Base-by-base conservation (phyloP, 257 asterid genomes). In the Solanum pennellii region DNA sequence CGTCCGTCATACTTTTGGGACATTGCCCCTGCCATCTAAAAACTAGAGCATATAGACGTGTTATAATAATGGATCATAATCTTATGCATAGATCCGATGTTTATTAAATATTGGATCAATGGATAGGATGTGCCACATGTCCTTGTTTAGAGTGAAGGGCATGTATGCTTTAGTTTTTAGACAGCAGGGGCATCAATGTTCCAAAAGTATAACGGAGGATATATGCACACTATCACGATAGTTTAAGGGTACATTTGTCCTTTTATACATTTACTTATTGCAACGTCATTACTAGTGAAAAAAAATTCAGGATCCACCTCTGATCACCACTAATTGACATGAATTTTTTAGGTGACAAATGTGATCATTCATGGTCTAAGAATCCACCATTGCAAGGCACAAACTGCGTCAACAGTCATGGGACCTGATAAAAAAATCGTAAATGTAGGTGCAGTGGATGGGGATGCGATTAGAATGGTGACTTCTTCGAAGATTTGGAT, bases 351-450 rank as follows among this genome's bases (percentile, higher is more conserved):
- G 97, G 98, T 88, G 75, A 94, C 86, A 35, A 90, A 96, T 86
- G 98, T 96, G 90, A 94, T 96, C 86, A 88, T 96, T 91, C 98
- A 96, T 62, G 93, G 98, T 23, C 87, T 96, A 23, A 86, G 90
- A 13, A 94, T 96, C 90, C 98, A 94, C 80, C 88, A 92, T 41
- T 96, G 98, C 93, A 86, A 75, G 91, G 88, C 95, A 21, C 96
- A 93, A 45, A 72, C 87, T 6, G 90, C 96, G 0, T 93, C 94
- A 11, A 92, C 88, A 0, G 94, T 94, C 18, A 86, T 92, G 89
- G 96, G 95, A 20, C 98, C 95, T 0, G 86, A 73, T 1, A 73
- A 91, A 44, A 89, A 87, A 62, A 71, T 91, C 3, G 86, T 90
- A 72, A 86, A 92, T 2, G 65, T 96, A 9, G 96, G 96, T n/a